Evolutionary conservation across 176 grass and related monocot species (phyloP).

Genomic region (Avena sativa): DNA sequence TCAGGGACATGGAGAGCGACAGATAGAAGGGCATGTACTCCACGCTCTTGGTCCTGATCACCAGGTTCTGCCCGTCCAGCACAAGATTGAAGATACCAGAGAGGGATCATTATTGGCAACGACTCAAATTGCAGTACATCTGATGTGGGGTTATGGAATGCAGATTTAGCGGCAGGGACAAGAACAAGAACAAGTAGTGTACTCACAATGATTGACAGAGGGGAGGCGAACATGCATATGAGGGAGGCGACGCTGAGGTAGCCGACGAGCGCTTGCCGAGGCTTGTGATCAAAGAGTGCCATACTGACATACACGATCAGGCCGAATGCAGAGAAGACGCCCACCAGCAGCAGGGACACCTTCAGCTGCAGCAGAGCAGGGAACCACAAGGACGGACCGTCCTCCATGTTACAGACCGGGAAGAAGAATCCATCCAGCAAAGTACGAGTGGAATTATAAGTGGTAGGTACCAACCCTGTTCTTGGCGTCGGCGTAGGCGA

Average conservation of each 20-base stretch:
- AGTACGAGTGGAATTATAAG: too few species aligned
- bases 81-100: not conserved
- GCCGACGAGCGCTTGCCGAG: constrained; percentile 69
- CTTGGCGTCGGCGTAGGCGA: constrained; percentile 62
- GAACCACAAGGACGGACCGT: not conserved
- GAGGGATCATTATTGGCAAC: not conserved
- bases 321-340: constrained; percentile 51
- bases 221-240: constrained; percentile 95
- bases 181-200: not conserved
- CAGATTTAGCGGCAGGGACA: not conserved
- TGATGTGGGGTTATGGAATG: not conserved
- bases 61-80: constrained; percentile 67
- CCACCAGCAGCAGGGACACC: constrained; percentile 66
- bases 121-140: not conserved
- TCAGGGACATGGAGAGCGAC: constrained; percentile 89
- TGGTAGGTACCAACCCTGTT: constrained; percentile 51
- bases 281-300: constrained; percentile 62
- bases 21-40: constrained; percentile 99
- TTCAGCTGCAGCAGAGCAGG: constrained; percentile 59
- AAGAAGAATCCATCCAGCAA: not conserved
- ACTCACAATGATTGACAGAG: constrained; percentile 84
- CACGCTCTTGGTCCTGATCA: constrained; percentile 85
- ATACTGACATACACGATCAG: constrained; percentile 71
- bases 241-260: constrained; percentile 92
- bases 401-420: too few species aligned